phyloP scores from a whole-genome alignment of 257 asterid genomes.

The Solanum pennellii region DNA sequence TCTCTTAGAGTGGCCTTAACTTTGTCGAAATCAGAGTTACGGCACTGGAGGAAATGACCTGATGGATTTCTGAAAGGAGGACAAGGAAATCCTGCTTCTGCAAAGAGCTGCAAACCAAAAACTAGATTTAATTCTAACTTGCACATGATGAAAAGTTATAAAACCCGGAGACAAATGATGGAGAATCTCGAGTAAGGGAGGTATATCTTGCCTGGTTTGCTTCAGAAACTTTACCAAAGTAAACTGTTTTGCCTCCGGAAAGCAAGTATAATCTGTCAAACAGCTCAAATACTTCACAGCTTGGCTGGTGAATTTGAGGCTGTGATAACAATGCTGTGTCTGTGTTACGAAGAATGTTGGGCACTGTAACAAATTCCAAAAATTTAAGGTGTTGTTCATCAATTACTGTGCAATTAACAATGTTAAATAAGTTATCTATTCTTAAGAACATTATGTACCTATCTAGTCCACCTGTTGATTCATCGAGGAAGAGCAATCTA shows the following conservation, averaged over 20 bases:
- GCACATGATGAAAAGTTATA: no score
- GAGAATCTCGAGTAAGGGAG: background rate
- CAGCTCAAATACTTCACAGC: slow-evolving; percentile 91
- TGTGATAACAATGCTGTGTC: slow-evolving; percentile 58
- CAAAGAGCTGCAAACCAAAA: slow-evolving; percentile 58
- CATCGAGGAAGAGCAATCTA: slow-evolving; percentile 52
- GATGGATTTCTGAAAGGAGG: slow-evolving; percentile 86
- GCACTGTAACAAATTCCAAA: slow-evolving; percentile 38
- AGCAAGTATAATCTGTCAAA: slow-evolving; percentile 76
- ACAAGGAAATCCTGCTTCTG: slow-evolving; percentile 93
- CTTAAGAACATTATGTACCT: background rate
- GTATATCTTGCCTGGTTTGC: slow-evolving; percentile 61
- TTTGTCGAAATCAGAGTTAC: slow-evolving; percentile 85
- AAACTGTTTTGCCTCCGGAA: slow-evolving; percentile 75
- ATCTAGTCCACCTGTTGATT: slow-evolving; percentile 38
- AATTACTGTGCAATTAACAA: background rate
- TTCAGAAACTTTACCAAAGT: slow-evolving; percentile 82
- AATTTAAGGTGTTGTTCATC: no score
- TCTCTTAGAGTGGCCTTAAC: slow-evolving; percentile 91
- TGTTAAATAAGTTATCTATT: no score
- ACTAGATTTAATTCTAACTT: background rate
- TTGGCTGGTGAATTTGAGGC: slow-evolving; percentile 95
- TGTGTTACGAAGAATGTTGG: slow-evolving; percentile 89
- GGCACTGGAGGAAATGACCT: slow-evolving; percentile 81
- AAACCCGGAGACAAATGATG: no score